Evolutionary conservation across 805 yeast genomes (phyloP), one percentile per base, ranked within the genome.

Genomic region (Nakazawaea laoshanensis): DNA sequence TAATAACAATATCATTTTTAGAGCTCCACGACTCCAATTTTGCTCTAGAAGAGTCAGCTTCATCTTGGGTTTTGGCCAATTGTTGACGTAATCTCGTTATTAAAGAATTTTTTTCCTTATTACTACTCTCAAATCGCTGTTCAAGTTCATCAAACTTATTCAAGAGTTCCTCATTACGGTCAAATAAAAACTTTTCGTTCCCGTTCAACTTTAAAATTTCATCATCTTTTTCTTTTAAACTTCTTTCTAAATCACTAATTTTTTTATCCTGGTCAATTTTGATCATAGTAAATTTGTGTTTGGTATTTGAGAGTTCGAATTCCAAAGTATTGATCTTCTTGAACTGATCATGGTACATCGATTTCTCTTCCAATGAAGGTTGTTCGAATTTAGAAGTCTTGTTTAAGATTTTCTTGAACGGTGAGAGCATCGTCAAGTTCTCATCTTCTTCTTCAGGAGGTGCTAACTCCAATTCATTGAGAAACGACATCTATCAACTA

Each of bases 101-200:
- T 30, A 24, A 29, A 3, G 20, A 17, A 16, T 29, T 30, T 12
- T 24, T 29, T 7, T 13, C n/a, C 16, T 29, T 24, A 3, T 24
- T n/a, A 16, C 5, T 24, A 11, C 19, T n/a, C 12, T 17, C 8
- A 6, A 10, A 10, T 6, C 11, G 10, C 14, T 15, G 5, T 17
- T 34, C 24, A 7, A 29, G 13, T 14, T 19, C 22, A 8, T 17
- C 14, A 8, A 29, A 3, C 26, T 29, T 15, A 14, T 24, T 29
- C 4, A 5, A 19, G 30, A 34, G 20, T 25, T 34, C 37, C 14
- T 29, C 22, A 20, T 34, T 34, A 19, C 25, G 32, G 8, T 34
- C 37, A 24, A 27, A 34, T 11, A 34, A 20, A 12, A 34, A 34
- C 17, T 24, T 29, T 15, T 34, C 37, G 20, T 34, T 28, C 12